Base-by-base conservation (phyloP, 164 flowering plant genomes). In the Santalum album region DNA sequence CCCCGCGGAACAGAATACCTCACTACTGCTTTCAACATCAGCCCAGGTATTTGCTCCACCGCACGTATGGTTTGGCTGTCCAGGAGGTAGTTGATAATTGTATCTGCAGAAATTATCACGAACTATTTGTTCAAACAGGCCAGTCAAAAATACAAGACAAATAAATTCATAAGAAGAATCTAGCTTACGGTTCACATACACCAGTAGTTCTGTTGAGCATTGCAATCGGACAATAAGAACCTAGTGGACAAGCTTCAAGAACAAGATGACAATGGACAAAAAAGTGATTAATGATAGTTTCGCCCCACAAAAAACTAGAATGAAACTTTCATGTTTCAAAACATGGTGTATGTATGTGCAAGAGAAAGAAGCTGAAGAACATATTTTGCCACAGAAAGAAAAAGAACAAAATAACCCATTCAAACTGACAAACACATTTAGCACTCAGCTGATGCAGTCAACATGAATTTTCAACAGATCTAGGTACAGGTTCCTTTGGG, bases 31-130 rank as follows among this genome's bases (percentile, higher is more conserved):
- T 12, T 23, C 22, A 59, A 79, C 80, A 72, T 78, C 81, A 22
- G 82, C 81, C 96, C 96, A 87, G 19, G 56, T 38, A 70, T 87
- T 86, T 16, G 96, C 96, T 68, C 80, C 80, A 49, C 96, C 96
- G 69, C 96, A 82, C 12, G 80, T 66, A 70, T 87, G 96, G 53
- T 84, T 78, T 57, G 55, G 55, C 44, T 75, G 48, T 42, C 89
- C 87, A 43, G 91, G 82, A 61, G 95, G 91, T 42, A 84, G 64
- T 62, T 80, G 87, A 69, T 87, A 87, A 48, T 48, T 49, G 49
- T 87, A 86, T 75, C 95, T 86, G 83, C 44, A 69, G 44, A 25
- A 35, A 39, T 53, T 38, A 42, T 17, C 20, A 55, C 25, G 19
- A 55, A 56, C 53, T 29, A 57, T 48, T 55, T 25, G 7, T 25